Base-by-base conservation (phyloP, 2,329 filamentous ascomycete species). In the Fusarium sp. region DNA sequence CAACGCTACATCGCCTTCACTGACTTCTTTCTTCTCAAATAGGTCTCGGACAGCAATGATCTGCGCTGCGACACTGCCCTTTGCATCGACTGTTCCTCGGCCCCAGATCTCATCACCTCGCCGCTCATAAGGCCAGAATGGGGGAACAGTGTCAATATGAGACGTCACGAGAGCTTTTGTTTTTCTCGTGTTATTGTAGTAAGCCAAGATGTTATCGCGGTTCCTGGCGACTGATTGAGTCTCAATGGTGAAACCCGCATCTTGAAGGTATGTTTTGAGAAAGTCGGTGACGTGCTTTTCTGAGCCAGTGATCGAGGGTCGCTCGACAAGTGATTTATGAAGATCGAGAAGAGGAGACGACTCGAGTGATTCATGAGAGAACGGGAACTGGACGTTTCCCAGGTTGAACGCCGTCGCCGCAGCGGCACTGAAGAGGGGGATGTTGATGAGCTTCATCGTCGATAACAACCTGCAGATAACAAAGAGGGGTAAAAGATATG, bases 61-160 rank as follows among this genome's bases (percentile, higher is more conserved):
- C 3, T 68, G 65, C 1, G 65, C 41, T 1, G 63, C 65, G 20
- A 48, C 30, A 28, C 47, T 68, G 1, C 65, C 65, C 28, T 54
- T 68, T 9, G 63, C 54, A 13, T 68, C 65, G 4, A 68, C 47
- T 15, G 39, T 62, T 3, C 47, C 63, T 30, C 63, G 38, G 0
- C 65, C 65, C 65, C 63, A 68, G 5, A 68, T 68, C 24, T 68
- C 65, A 38, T 68, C 45, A 12, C 47, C 63, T 1, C 63, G 63
- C 15, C 54, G 20, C 5, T 68, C 41, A n/a, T 68, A 54, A 3
- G 47, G 65, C 63, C 63, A 67, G 41, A 47, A 67, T 0, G 62
- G 64, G 3, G 62, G 62, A 8, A 66, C 64, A 15, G 64, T 66
- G 8, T 66, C 62, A 17, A 67, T 18, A 13, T 67, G 62, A 14